A percentile compares a stretch with the other conserved stretches of the same genome.
Conservation (phyloP, 768 basidiomycete species). For the Mycena galericulata region DNA sequence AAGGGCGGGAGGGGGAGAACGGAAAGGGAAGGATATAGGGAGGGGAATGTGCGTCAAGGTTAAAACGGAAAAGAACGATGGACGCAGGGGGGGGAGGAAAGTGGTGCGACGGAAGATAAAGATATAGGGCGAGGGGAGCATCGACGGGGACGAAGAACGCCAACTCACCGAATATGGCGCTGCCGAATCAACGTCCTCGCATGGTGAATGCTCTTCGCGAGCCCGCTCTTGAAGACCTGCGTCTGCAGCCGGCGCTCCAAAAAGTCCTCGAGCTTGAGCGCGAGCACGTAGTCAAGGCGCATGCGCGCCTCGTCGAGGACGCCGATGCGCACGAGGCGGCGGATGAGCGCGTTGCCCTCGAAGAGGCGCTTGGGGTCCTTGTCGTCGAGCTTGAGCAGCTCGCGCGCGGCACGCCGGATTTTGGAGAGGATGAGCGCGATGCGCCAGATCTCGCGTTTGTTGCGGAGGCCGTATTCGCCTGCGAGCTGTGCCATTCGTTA, state of each 20-base stretch:
- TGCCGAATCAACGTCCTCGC: conserved; percentile 98
- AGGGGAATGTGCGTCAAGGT: no score
- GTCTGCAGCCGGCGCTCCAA: conserved; percentile 99
- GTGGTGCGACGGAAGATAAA: no score
- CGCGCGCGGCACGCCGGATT: conserved; percentile 99
- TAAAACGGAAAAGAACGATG: no score
- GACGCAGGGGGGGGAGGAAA: no score
- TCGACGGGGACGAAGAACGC: background rate
- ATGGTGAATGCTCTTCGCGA: conserved; percentile 99
- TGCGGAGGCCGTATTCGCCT: conserved; percentile 99
- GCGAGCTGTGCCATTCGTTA: conserved; percentile 76
- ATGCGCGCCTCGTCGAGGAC: conserved; percentile 99
- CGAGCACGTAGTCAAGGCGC: conserved; percentile 99
- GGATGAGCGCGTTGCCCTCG: conserved; percentile 97
- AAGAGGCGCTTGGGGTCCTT: conserved; percentile 99
- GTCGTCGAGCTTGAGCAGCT: conserved; percentile 99
- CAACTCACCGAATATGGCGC: conserved; percentile 93
- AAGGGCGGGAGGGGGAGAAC: no score
- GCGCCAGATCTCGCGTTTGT: conserved; percentile 99
- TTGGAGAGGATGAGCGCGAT: conserved; percentile 98
- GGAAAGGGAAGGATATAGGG: no score
- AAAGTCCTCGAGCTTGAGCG: conserved; percentile 99
- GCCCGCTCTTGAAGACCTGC: conserved; percentile 98
- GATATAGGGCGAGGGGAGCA: no score
- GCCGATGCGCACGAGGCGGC: conserved; percentile 97